A percentile compares a stretch with the other conserved stretches of the same genome.
phyloP scores from a whole-genome alignment of 257 asterid species.

The Oldenlandia corymbosa region DNA sequence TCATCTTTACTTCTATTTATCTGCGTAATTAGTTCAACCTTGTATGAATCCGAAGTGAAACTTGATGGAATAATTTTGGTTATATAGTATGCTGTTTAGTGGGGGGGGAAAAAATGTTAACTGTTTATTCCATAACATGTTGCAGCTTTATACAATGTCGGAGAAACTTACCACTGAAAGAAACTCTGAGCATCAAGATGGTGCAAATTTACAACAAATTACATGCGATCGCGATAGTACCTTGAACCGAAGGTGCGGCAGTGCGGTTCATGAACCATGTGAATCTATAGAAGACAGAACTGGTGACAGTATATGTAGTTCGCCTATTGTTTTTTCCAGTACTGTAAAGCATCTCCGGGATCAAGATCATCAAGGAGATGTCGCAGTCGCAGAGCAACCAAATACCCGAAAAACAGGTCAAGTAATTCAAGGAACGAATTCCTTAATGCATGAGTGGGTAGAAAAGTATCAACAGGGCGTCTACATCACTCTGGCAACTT shows the following conservation, averaged over 20 bases:
- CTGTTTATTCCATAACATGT: neutral
- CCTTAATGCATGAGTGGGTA: conserved; percentile 33
- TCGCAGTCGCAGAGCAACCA: conserved; percentile 23
- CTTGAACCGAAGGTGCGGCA: conserved; percentile 12
- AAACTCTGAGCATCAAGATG: conserved; percentile 19
- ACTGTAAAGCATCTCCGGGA: conserved; percentile 20
- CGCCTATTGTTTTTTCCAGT: conserved; percentile 36
- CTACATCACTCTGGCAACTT: conserved; percentile 28
- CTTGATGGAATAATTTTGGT: too few species aligned
- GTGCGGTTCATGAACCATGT: conserved; percentile 11
- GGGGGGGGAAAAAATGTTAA: neutral
- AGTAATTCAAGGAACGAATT: conserved; percentile 16
- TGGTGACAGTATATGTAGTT: conserved; percentile 21
- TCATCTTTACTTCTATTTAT: too few species aligned
- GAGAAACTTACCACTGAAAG: conserved; percentile 20
- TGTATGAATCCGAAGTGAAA: too few species aligned
- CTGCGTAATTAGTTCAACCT: too few species aligned
- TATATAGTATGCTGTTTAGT: too few species aligned
- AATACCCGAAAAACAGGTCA: conserved; percentile 11
- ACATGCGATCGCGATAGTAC: conserved; percentile 14
- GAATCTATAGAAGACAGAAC: conserved; percentile 19
- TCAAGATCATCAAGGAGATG: conserved; percentile 16
- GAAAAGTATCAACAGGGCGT: conserved; percentile 45
- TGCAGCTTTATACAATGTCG: conserved; percentile 37
- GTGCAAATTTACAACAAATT: conserved; percentile 15